Percentiles rank a stretch among this genome's conserved stretches.
phyloP scores from a whole-genome alignment of 495 filamentous ascomycete species.

The Bathelium albidoporum region DNA sequence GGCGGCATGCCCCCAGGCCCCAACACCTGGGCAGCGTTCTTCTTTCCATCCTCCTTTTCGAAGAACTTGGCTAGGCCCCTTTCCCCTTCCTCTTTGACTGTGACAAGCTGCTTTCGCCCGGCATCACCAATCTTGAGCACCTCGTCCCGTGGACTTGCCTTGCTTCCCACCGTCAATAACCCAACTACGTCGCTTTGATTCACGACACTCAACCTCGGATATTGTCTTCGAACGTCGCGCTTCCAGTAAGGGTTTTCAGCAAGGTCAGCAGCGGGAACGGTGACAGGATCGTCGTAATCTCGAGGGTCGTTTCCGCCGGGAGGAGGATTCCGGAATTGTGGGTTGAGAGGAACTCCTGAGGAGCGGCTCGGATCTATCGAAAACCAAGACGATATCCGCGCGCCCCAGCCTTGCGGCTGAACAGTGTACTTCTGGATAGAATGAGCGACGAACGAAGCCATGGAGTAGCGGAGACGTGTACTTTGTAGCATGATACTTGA shows the following conservation, averaged over 20 bases:
- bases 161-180: conserved; percentile 75
- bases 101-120: conserved; percentile 67
- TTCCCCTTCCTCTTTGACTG: conserved; percentile 67
- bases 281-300: conserved; percentile 81
- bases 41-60: conserved; percentile 55
- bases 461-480: not conserved
- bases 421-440: conserved; percentile 77
- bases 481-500: not conserved
- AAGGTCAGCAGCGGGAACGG: conserved; percentile 82
- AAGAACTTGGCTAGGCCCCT: conserved; percentile 62
- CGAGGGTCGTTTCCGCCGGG: conserved; percentile 70
- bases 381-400: conserved; percentile 62
- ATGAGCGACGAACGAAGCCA: not conserved
- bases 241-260: conserved; percentile 99
- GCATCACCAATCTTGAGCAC: conserved; percentile 68
- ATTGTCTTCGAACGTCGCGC: conserved; percentile 75
- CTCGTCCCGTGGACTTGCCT: conserved; percentile 67
- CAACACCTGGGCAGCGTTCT: conserved; percentile 53
- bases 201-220: conserved; percentile 72
- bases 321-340: conserved; percentile 79
- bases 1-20: conserved; percentile 70
- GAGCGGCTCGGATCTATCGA: conserved; percentile 84
- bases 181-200: conserved; percentile 77
- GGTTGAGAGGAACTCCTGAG: conserved; percentile 83
- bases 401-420: conserved; percentile 84